These are phyloP conservation scores for Aegilops tauschii DNA, from an alignment of 176 grass and related monocot species.

Conservation along the genomic window DNA sequence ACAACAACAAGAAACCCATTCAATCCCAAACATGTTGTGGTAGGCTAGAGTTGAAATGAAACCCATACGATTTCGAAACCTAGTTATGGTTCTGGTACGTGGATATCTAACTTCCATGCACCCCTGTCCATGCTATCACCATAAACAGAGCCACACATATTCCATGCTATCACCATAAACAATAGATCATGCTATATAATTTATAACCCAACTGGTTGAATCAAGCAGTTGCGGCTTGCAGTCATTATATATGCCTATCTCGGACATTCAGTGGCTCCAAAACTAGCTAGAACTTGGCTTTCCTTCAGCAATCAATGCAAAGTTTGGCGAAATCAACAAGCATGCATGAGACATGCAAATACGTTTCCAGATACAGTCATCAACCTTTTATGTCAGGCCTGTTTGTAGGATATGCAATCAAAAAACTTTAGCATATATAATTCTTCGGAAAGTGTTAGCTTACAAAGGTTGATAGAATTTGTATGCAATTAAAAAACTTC, in stretches of 20 bases:
- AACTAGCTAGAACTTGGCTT: neutral
- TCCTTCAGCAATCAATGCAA: neutral
- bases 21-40: no score
- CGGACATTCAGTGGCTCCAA: neutral
- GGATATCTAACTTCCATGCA: no score
- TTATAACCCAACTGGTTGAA: neutral
- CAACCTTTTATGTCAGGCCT: neutral
- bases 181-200: constrained; percentile 15
- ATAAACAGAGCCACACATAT: neutral
- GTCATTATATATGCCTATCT: neutral
- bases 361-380: neutral
- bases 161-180: neutral
- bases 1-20: no score
- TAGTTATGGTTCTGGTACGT: no score
- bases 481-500: neutral
- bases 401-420: neutral
- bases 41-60: no score
- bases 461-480: neutral
- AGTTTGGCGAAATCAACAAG: neutral
- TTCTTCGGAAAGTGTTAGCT: neutral
- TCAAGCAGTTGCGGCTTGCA: neutral
- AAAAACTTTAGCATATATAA: neutral
- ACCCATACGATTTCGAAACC: no score
- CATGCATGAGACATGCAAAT: neutral
- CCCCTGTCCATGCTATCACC: no score